Percentiles rank a stretch among this genome's conserved stretches.
Evolutionary conservation across 768 basidiomycete species (phyloP).

Genomic region (Phanerodontia chrysosporium): DNA sequence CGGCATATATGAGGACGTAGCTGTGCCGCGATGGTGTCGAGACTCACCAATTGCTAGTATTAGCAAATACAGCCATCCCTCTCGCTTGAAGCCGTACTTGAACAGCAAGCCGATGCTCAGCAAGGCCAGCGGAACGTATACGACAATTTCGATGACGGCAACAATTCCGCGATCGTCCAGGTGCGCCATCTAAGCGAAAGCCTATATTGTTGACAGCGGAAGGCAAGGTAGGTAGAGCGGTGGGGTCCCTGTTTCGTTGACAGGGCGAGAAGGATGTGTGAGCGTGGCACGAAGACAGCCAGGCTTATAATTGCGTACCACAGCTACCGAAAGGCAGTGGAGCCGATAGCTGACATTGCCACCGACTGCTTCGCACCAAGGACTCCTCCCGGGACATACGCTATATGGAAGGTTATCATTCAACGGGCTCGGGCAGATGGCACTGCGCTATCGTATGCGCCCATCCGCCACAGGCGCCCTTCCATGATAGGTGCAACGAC

Average conservation of each 20-base stretch:
- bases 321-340: not conserved
- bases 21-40: not conserved
- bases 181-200: not conserved
- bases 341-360: not conserved
- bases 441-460: no score
- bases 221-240: no score
- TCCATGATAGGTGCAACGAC: no score
- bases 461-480: no score
- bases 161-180: conserved; percentile 45
- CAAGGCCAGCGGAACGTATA: conserved; percentile 53
- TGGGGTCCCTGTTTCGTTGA: no score
- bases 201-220: not conserved
- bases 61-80: conserved; percentile 66
- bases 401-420: no score
- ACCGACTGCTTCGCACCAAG: not conserved
- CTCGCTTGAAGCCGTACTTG: conserved; percentile 56
- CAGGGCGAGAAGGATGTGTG: not conserved
- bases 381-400: no score
- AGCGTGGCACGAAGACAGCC: no score
- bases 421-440: no score
- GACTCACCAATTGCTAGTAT: conserved; percentile 51
- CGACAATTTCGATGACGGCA: conserved; percentile 53
- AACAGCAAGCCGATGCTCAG: conserved; percentile 41
- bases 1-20: no score
- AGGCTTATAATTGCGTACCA: not conserved